Percentiles rank a stretch among this genome's conserved stretches.
phyloP scores from a whole-genome alignment of 768 basidiomycete genomes.

The Tylopilus rubrobrunneus region DNA sequence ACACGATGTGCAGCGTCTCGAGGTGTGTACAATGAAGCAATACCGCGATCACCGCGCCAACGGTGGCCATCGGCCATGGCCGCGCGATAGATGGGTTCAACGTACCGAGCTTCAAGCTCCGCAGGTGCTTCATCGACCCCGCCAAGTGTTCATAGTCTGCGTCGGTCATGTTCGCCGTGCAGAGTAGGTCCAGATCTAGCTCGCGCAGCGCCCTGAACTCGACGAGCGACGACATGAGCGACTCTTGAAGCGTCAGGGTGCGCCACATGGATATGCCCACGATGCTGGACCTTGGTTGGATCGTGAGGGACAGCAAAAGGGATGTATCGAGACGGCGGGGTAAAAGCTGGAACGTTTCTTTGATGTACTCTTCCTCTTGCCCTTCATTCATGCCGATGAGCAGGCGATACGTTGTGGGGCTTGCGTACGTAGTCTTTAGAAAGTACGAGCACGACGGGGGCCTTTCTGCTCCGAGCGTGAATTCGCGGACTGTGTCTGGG shows the following conservation, averaged over 20 bases:
- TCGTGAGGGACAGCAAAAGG: constrained; percentile 2
- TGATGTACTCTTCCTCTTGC: neutral
- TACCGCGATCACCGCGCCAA: constrained; percentile 12
- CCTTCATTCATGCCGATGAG: constrained; percentile 6
- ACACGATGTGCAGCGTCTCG: constrained; percentile 11
- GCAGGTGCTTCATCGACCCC: constrained; percentile 5
- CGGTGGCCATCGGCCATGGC: constrained; percentile 7
- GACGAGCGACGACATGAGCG: constrained; percentile 7
- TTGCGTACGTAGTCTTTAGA: constrained; percentile 8
- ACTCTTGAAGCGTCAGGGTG: neutral
- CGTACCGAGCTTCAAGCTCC: constrained; percentile 15
- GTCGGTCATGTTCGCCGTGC: constrained; percentile 8
- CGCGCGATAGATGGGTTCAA: neutral
- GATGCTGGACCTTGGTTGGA: constrained; percentile 3
- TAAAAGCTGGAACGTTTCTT: constrained; percentile 7
- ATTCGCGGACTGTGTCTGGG: constrained; percentile 8
- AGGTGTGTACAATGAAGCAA: constrained; percentile 10
- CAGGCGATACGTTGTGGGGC: constrained; percentile 9
- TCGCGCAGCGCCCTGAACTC: constrained; percentile 11
- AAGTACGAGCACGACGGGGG: constrained; percentile 5
- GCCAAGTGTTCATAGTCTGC: constrained; percentile 11
- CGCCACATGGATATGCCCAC: neutral
- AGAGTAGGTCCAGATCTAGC: constrained; percentile 17
- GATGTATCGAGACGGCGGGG: constrained; percentile 11
- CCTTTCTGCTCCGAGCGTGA: constrained; percentile 8